Evolutionary conservation across 2,329 filamentous ascomycete species (phyloP).

Genomic region (Pezicula rhizophila): DNA sequence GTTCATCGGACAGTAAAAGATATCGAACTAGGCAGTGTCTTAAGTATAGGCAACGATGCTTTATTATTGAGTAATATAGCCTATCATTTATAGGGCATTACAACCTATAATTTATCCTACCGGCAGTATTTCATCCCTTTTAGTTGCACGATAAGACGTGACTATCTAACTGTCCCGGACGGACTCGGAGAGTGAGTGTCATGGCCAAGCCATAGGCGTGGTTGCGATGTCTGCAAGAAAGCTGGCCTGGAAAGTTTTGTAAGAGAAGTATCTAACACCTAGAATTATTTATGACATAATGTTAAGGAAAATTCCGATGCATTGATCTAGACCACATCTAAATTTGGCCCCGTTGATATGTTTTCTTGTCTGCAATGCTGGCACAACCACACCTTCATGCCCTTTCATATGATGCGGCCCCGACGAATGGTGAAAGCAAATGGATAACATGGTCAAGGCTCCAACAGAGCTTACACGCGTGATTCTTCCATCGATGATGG

Average conservation of each 20-base stretch:
- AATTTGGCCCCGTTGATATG: slow-evolving; percentile 12
- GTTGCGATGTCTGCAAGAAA: slow-evolving; percentile 10
- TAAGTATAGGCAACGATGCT: no score
- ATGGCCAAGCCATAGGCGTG: slow-evolving; percentile 9
- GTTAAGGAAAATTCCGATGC: not conserved
- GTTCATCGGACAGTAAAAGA: slow-evolving; percentile 11
- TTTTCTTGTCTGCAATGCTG: slow-evolving; percentile 16
- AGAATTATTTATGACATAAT: not conserved
- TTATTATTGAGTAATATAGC: no score
- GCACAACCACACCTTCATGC: slow-evolving; percentile 16
- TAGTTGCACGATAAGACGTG: no score
- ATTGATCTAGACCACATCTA: slow-evolving; percentile 5
- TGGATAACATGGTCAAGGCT: slow-evolving; percentile 15
- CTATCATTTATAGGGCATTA: no score
- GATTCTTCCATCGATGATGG: slow-evolving; percentile 13
- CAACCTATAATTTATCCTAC: no score
- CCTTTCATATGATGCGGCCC: slow-evolving; percentile 15
- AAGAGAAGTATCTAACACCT: slow-evolving; percentile 5
- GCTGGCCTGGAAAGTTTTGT: slow-evolving; percentile 9
- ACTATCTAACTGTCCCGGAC: no score
- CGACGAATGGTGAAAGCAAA: slow-evolving; percentile 14
- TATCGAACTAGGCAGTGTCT: no score
- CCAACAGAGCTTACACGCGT: slow-evolving; percentile 14
- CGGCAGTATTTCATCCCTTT: no score
- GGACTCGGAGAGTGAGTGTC: not conserved